Conservation (phyloP, 371 early-diverging fungal species). For the Apophysomyces elegans region DNA sequence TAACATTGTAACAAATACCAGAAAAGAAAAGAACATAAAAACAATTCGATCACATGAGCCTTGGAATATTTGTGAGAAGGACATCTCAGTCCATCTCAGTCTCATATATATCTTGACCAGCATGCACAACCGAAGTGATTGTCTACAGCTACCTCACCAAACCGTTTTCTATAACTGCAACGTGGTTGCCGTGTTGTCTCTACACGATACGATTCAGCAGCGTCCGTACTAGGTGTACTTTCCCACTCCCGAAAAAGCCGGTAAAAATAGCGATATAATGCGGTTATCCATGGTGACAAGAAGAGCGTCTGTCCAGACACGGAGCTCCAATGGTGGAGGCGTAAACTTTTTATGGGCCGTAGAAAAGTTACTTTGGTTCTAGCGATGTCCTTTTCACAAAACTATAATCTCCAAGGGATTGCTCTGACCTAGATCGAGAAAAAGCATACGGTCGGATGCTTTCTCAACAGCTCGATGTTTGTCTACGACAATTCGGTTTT, state of each 20-base stretch:
- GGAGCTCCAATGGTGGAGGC: too few relatives aligned
- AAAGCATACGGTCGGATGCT: too few relatives aligned
- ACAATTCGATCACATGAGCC: too few relatives aligned
- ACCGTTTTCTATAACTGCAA: constrained; percentile 49
- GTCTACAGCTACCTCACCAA: constrained; percentile 42
- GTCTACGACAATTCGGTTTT: too few relatives aligned
- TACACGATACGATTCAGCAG: constrained; percentile 39
- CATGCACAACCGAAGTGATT: constrained; percentile 31
- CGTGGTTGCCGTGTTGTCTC: constrained; percentile 32
- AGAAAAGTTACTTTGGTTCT: too few relatives aligned
- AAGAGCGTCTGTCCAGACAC: too few relatives aligned
- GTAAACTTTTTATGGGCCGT: too few relatives aligned
- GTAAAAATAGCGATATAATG: constrained; percentile 35
- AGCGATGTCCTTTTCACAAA: too few relatives aligned
- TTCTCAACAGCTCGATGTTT: too few relatives aligned
- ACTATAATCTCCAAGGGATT: too few relatives aligned
- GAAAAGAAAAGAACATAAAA: background rate
- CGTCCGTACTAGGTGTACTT: constrained; percentile 16
- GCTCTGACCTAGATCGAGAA: too few relatives aligned
- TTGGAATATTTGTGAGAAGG: background rate
- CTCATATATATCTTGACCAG: constrained; percentile 42
- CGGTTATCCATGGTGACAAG: constrained; percentile 3
- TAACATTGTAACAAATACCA: constrained; percentile 28
- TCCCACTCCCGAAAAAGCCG: constrained; percentile 40
- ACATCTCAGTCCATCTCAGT: constrained; percentile 28